Base-by-base conservation (phyloP, 2,329 filamentous ascomycete genomes). In the Helminthosporium solani region DNA sequence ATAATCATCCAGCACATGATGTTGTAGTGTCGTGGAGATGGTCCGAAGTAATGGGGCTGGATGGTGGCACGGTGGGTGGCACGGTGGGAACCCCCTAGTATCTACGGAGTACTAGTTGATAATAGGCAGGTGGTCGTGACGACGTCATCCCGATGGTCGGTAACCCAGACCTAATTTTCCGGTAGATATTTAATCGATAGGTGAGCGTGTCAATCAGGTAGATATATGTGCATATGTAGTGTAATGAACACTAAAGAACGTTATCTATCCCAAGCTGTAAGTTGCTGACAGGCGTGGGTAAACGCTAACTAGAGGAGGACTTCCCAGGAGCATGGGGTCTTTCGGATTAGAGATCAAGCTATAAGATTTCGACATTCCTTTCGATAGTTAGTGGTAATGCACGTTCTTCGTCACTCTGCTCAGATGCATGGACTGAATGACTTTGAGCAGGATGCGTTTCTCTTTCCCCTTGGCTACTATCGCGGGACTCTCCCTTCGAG, bases 111-210 rank as follows among this genome's bases (percentile, higher is more conserved):
- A 12, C 25, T 47, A 45, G 38, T n/a, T 8, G 16, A 30, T 14
- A 49, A 51, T 19, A 51, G 57, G 58, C 42, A 63, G 54, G 58
- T 59, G 44, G 36, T 11, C 23, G 23, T 8, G 5, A 7, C 23
- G 44, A 60, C 57, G 61, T 61, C 58, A 61, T 54, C 39, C 56
- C 56, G 52, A 59, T 44, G 25, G 45, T 56, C 56, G 57, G 53
- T n/a, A 30, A 25, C 23, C 9, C 23, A 5, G 23, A 25, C 5
- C 6, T 9, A 5, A 25, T 25, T 25, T 25, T 25, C 23, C 23
- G 23, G 23, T 5, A n/a, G n/a, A n/a, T n/a, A n/a, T n/a, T n/a
- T n/a, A n/a, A n/a, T n/a, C n/a, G n/a, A n/a, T n/a, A n/a, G n/a
- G n/a, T n/a, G n/a, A n/a, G n/a, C n/a, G n/a, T n/a, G n/a, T n/a